phyloP scores from a whole-genome alignment of 371 early-diverging fungal species.

The Circinella umbellata region DNA sequence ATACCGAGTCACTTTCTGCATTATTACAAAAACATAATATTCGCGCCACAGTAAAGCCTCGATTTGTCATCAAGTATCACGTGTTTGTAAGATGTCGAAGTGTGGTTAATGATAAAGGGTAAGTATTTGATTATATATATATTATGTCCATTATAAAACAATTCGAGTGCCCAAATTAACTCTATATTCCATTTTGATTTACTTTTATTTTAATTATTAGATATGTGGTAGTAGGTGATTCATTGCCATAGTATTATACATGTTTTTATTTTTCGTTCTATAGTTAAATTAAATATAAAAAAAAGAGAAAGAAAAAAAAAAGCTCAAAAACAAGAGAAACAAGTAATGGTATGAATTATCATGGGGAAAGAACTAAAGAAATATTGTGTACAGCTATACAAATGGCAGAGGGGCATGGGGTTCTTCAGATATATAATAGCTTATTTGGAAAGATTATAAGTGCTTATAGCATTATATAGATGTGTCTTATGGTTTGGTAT shows the following conservation, averaged over 20 bases:
- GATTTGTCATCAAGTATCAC: constrained; percentile 62
- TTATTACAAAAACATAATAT: constrained; percentile 36
- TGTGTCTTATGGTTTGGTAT: too few relatives aligned
- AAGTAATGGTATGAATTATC: not conserved
- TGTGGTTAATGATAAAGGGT: constrained; percentile 62
- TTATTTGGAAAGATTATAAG: too few relatives aligned
- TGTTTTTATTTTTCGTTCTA: not conserved
- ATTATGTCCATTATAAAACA: too few relatives aligned
- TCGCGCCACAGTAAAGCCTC: constrained; percentile 27
- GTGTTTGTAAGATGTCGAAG: constrained; percentile 56
- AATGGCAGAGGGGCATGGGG: too few relatives aligned
- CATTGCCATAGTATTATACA: constrained; percentile 4
- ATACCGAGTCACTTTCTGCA: constrained; percentile 33
- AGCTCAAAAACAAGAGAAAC: not conserved
- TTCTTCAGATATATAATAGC: too few relatives aligned
- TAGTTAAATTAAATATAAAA: not conserved
- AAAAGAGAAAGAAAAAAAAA: not conserved
- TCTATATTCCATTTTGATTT: too few relatives aligned
- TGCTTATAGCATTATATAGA: too few relatives aligned
- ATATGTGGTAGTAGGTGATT: constrained; percentile 45
- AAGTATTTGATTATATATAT: constrained; percentile 6
- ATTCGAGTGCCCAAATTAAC: too few relatives aligned
- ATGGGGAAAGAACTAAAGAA: too few relatives aligned
- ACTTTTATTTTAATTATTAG: constrained; percentile 13
- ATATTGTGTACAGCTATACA: too few relatives aligned